Percentiles rank a stretch among this genome's conserved stretches.
Evolutionary conservation across 78 protist species (phyloP).

Genomic region (Dictyostelium firmibasis): DNA sequence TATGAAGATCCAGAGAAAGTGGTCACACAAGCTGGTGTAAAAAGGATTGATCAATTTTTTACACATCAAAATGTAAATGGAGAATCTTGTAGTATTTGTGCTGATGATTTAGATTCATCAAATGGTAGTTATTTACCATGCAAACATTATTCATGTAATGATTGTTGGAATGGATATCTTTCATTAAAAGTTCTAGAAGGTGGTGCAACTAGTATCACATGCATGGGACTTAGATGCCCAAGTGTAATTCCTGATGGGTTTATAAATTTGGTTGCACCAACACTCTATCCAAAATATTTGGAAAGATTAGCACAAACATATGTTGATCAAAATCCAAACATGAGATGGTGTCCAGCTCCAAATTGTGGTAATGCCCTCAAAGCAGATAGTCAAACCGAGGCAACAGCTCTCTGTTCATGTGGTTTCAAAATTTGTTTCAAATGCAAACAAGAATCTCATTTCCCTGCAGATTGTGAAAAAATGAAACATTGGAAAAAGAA

Average conservation of each 20-base stretch:
- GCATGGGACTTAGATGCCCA: constrained; percentile 29
- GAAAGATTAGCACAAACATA: constrained; percentile 62
- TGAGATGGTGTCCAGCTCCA: constrained; percentile 75
- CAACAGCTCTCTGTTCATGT: constrained; percentile 66
- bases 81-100: constrained; percentile 57
- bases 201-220: constrained; percentile 47
- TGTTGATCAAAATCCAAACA: constrained; percentile 70
- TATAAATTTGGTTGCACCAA: constrained; percentile 19
- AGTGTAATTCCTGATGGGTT: constrained; percentile 25
- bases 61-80: background rate
- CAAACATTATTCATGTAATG: constrained; percentile 65
- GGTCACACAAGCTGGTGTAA: constrained; percentile 19
- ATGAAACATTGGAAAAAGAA: constrained; percentile 74
- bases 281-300: constrained; percentile 27
- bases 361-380: constrained; percentile 55
- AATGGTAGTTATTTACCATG: constrained; percentile 51
- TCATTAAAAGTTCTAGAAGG: constrained; percentile 47
- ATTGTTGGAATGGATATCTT: constrained; percentile 57
- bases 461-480: constrained; percentile 72
- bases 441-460: constrained; percentile 77
- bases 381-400: constrained; percentile 60
- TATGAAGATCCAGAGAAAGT: constrained; percentile 69
- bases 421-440: constrained; percentile 79
- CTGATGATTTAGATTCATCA: background rate
- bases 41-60: constrained; percentile 23